Evolutionary conservation across 2,329 filamentous ascomycete genomes (phyloP), one percentile per base, ranked within the genome.

Genomic region (Aspergillus piperis): DNA sequence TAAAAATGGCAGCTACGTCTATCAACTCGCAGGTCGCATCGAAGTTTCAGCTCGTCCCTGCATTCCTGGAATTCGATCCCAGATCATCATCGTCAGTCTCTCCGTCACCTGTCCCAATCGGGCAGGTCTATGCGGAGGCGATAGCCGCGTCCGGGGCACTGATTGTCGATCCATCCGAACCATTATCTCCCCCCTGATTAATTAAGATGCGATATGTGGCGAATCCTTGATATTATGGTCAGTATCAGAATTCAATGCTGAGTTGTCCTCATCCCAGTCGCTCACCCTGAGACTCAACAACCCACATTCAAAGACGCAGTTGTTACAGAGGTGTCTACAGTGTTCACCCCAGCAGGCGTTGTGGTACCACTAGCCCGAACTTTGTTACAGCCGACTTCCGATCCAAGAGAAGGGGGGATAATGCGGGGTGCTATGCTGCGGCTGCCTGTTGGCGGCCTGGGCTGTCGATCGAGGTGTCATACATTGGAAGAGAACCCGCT

Each of bases 151-250:
- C 53, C 48, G 56, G 38, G 38, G 48, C 41, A 36, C 19, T 32
- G 56, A 58, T 58, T 53, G 56, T 58, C 48, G 56, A 58, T 58
- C 48, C 48, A 58, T 58, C 56, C 11, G 23, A 52, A 30, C 23
- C 56, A 54, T 32, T 55, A 44, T 55, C 39, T 47, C 19, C 19
- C 51, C 51, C 51, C 5, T n/a, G 53, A 11, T 21, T 42, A 42
- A 17, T 10, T 10, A 32, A 15, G 30, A 53, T 39, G 38, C 50
- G 36, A 6, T 2, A 53, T 27, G 30, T 53, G 50, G 50, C 36
- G 5, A 53, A 10, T 53, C 2, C 30, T 11, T 8, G 11, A 15
- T 21, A 23, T 53, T 32, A 6, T 17, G 17, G 17, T 11, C 30
- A 39, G 19, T 23, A 32, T 5, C 15, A 15, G 15, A n/a, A 19